These are phyloP conservation scores for Nitzschia inconspicua DNA, from an alignment of 108 stramenopile species.

Conservation along the genomic window DNA sequence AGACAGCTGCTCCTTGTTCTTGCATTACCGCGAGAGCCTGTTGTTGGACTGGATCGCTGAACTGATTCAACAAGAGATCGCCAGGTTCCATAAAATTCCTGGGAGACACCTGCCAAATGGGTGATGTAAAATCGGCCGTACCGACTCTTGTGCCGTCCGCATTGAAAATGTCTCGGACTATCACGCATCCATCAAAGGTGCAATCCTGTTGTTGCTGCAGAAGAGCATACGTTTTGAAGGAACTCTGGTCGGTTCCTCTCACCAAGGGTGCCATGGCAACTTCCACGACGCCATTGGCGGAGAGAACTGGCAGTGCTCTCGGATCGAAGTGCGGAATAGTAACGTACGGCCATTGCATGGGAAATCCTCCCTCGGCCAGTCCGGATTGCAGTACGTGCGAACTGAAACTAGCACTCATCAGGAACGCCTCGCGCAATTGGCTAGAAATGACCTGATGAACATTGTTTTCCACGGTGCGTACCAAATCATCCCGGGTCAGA, in stretches of 20 bases:
- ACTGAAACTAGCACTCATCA: constrained; percentile 8
- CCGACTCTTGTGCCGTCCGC: not conserved
- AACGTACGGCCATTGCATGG: constrained; percentile 10
- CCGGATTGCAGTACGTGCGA: not conserved
- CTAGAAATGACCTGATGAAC: not conserved
- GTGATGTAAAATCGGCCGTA: not conserved
- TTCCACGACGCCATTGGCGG: not conserved
- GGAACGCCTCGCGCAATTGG: not conserved
- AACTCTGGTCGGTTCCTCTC: not conserved
- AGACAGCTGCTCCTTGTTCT: constrained; percentile 8
- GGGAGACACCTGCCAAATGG: constrained; percentile 12
- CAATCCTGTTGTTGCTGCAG: constrained; percentile 3
- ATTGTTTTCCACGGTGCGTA: constrained; percentile 3
- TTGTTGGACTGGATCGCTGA: not conserved
- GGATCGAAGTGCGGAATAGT: constrained; percentile 14
- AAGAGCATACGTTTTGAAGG: constrained; percentile 7
- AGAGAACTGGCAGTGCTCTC: not conserved
- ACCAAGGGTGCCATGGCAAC: constrained; percentile 3
- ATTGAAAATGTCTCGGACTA: not conserved
- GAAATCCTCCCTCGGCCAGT: too few species aligned
- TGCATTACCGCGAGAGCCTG: constrained; percentile 1
- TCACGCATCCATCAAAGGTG: not conserved
- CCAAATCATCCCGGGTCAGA: not conserved
- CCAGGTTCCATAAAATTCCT: not conserved
- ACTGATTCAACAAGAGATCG: not conserved